A percentile compares a stretch with the other conserved stretches of the same genome.
Conservation (phyloP, 257 asterid genomes). For the Rehmannia glutinosa region DNA sequence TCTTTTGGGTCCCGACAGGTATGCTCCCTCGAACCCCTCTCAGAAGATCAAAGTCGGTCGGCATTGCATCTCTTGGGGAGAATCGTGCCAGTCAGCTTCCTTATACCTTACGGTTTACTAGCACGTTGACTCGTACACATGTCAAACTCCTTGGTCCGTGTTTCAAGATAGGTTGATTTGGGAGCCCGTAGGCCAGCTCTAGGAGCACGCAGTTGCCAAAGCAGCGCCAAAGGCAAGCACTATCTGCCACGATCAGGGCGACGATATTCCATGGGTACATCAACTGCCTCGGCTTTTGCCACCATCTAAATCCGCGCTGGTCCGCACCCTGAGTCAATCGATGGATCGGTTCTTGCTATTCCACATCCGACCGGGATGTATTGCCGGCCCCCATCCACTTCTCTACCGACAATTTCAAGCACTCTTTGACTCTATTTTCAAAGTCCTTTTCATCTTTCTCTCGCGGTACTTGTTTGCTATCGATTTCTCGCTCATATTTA, state of each 20-base stretch:
- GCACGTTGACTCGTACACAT: too few relatives aligned
- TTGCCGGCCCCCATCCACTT: conserved; percentile 61
- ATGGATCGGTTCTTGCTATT: conserved; percentile 39
- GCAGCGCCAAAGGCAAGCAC: background rate
- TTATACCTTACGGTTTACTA: conserved; percentile 1
- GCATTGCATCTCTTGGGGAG: conserved; percentile 15
- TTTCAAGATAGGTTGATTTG: background rate
- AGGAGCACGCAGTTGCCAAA: background rate
- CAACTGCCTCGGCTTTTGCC: background rate
- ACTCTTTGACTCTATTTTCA: too few relatives aligned
- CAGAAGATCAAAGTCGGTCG: too few relatives aligned
- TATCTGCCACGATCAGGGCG: background rate
- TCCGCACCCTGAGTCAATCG: conserved; percentile 30
- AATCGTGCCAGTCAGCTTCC: conserved; percentile 17
- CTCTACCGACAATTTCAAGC: too few relatives aligned
- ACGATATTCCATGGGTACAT: background rate
- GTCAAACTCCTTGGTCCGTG: too few relatives aligned
- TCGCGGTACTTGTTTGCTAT: too few relatives aligned
- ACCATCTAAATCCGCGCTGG: conserved; percentile 16
- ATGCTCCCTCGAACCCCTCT: background rate
- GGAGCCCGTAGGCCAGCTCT: background rate
- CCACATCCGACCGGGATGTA: conserved; percentile 53
- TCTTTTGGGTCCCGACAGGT: conserved; percentile 25
- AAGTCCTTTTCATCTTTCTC: too few relatives aligned
- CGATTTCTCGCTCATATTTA: too few relatives aligned